Evolutionary conservation across 208 protist species (phyloP), one percentile per base, ranked within the genome.

Genomic region (Trypanosoma melophagium): DNA sequence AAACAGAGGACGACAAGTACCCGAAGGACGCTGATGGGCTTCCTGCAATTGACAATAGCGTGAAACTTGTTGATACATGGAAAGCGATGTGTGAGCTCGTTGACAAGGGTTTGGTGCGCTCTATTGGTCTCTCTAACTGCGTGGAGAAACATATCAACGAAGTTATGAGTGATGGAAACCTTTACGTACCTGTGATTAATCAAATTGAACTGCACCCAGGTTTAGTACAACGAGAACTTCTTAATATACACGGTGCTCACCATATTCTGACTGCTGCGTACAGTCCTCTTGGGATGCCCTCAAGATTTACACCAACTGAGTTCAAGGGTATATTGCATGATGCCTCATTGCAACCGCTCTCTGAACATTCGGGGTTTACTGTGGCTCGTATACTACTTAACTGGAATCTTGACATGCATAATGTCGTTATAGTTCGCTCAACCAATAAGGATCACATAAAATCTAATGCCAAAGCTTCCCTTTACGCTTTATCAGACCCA

Each of bases 131-230:
- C 25, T 91, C 78, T 40, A 97, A 98, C 77, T 96, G 86, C 73
- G 74, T 59, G 7, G 59, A 66, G 8, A 77, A 75, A 41, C 75
- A 97, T 28, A 74, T 97, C 21, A 51, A 74, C 13, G 54, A 82
- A 28, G 67, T 95, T n/a, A 62, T 80, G 69, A 64, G 28, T 42
- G 80, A 86, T 47, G 72, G 80, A 49, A 55, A 52, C 25, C 47
- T 81, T 17, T 71, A 84, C 49, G 52, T 80, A 59, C 92, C 93
- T 9, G 87, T 87, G n/a, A 24, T 96, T 10, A 96, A 96, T 62
- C 95, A 98, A 66, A 77, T 97, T 28, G 95, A 98, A 71, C 60
- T 87, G 28, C 95, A 98, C 67, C 92, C 93, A 8, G 92, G 61
- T 8, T 65, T 82, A 21, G 64, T 72, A 28, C 77, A 95, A 60